Percentiles rank a stretch among this genome's conserved stretches.
These are phyloP conservation scores for Boletus vinaceobasis DNA, from an alignment of 768 basidiomycete species.

Conservation along the genomic window DNA sequence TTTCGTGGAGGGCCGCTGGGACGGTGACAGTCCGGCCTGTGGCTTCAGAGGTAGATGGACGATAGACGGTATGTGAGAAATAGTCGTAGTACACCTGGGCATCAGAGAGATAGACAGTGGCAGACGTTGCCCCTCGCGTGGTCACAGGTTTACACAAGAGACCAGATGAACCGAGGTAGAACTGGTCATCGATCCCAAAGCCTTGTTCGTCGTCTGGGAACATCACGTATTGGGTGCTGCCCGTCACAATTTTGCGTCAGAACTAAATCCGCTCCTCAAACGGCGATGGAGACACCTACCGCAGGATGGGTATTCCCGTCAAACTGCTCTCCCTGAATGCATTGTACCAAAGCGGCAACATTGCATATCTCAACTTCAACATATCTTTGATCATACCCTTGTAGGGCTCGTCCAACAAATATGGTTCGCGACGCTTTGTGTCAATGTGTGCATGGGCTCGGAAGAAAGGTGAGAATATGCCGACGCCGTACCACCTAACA, in stretches of 20 bases:
- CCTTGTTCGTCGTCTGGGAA: slow-evolving; percentile 89
- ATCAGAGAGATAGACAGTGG: slow-evolving; percentile 82
- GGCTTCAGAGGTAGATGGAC: slow-evolving; percentile 41
- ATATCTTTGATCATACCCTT: slow-evolving; percentile 77
- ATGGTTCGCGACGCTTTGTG: slow-evolving; percentile 96
- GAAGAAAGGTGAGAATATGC: slow-evolving; percentile 95
- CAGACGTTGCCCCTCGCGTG: slow-evolving; percentile 61
- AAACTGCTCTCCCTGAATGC: slow-evolving; percentile 87
- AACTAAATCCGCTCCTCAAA: not conserved
- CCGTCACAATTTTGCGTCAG: not conserved
- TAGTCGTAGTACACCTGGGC: slow-evolving; percentile 96
- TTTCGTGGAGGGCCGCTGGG: slow-evolving; percentile 71
- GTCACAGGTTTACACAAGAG: slow-evolving; percentile 91
- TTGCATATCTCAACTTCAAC: slow-evolving; percentile 76
- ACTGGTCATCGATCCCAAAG: slow-evolving; percentile 91
- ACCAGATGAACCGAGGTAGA: slow-evolving; percentile 84
- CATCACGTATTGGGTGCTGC: slow-evolving; percentile 90
- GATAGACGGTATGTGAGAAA: slow-evolving; percentile 67
- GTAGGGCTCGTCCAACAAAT: slow-evolving; percentile 85
- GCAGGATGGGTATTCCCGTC: slow-evolving; percentile 76
- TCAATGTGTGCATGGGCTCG: slow-evolving; percentile 98
- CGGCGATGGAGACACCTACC: slow-evolving; percentile 42
- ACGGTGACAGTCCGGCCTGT: slow-evolving; percentile 70
- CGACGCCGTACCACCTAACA: slow-evolving; percentile 95
- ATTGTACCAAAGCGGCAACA: slow-evolving; percentile 97